These are phyloP conservation scores for Retiboletus fuscus DNA, from an alignment of 1,284 basidiomycete species.

Conservation along the genomic window DNA sequence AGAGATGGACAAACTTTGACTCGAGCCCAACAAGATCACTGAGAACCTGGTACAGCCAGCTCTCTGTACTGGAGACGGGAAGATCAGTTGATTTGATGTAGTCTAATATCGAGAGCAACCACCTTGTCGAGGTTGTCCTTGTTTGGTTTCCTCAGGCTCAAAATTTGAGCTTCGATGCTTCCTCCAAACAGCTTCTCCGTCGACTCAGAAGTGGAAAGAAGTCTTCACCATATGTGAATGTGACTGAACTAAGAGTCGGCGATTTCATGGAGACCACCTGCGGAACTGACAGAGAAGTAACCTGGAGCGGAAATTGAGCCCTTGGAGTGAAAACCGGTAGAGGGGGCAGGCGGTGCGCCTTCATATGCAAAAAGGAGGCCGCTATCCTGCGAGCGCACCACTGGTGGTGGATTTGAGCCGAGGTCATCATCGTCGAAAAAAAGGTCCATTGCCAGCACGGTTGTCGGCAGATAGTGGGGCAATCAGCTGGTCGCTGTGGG, in stretches of 20 bases:
- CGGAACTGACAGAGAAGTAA: conserved; percentile 96
- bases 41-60: conserved; percentile 61
- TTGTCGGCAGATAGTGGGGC: no score
- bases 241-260: conserved; percentile 99
- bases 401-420: no score
- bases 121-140: conserved; percentile 94
- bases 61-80: conserved; percentile 80
- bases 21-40: conserved; percentile 79
- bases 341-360: no score
- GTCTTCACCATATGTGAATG: conserved; percentile 98
- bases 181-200: conserved; percentile 95
- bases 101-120: conserved; percentile 86
- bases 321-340: conserved; percentile 92
- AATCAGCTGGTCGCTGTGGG: no score
- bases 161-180: conserved; percentile 92
- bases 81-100: conserved; percentile 84
- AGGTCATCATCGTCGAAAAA: no score
- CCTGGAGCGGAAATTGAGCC: conserved; percentile 99
- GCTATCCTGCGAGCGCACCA: no score
- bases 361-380: no score
- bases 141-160: conserved; percentile 91
- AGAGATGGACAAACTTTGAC: conserved; percentile 71
- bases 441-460: no score
- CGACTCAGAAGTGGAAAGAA: conserved; percentile 81
- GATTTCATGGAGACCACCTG: conserved; percentile 98